These are phyloP conservation scores for sorghum (Sorghum bicolor) DNA, from an alignment of 176 grass and related monocot genomes.

Conservation along the genomic window Sorghum_bicolor_NCBIv3 NC_012870.2:77660001-77660500, in stretches of 20 bases:
- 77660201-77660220: neutral
- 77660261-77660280: neutral
- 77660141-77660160: neutral
- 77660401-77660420: slow-evolving; percentile 39
- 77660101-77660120: too few relatives aligned
- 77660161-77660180: neutral
- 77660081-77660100: neutral
- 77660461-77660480: neutral
- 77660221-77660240: neutral
- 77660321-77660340: neutral
- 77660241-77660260: neutral
- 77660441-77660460: neutral
- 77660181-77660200: neutral
- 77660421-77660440: slow-evolving; percentile 12
- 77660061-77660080: neutral
- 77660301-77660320: neutral
- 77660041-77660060: neutral
- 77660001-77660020: neutral
- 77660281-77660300: neutral
- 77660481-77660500: slow-evolving; percentile 45
- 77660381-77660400: slow-evolving; percentile 20
- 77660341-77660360: neutral
- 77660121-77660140: neutral
- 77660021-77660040: neutral
- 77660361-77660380: neutral